Percentiles rank a stretch among this genome's conserved stretches.
phyloP scores from a whole-genome alignment of 306 rosid species.

The Psophocarpus tetragonolobus region DNA sequence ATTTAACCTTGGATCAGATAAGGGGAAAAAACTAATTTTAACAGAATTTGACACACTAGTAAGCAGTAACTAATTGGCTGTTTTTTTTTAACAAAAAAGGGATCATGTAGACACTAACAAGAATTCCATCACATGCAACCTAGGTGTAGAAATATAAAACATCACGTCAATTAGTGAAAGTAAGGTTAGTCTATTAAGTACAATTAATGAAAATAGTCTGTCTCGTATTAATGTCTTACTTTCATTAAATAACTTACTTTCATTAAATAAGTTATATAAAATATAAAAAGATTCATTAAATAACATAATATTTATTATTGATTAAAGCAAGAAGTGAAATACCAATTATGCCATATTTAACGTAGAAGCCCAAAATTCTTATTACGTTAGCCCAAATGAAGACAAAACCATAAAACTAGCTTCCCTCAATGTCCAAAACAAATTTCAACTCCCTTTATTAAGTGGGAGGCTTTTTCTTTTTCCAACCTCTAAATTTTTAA shows the following conservation, averaged over 20 bases:
- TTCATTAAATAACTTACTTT: no score
- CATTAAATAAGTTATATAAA: no score
- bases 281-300: no score
- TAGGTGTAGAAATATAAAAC: not conserved
- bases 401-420: not conserved
- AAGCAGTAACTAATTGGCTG: no score
- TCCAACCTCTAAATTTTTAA: no score
- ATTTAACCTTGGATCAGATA: no score
- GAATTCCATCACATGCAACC: not conserved
- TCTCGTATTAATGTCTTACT: no score
- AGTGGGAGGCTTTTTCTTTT: not conserved
- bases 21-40: no score
- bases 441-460: not conserved
- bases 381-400: not conserved
- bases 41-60: no score
- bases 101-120: not conserved
- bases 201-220: not conserved
- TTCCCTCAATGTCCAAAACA: not conserved
- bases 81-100: no score
- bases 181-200: not conserved
- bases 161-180: not conserved
- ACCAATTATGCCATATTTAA: not conserved
- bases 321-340: no score
- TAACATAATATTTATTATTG: no score
- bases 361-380: not conserved